A percentile compares a stretch with the other conserved stretches of the same genome.
These are phyloP conservation scores for Aureobasidium vineae DNA, from an alignment of 2,329 filamentous ascomycete species.

Conservation along the genomic window DNA sequence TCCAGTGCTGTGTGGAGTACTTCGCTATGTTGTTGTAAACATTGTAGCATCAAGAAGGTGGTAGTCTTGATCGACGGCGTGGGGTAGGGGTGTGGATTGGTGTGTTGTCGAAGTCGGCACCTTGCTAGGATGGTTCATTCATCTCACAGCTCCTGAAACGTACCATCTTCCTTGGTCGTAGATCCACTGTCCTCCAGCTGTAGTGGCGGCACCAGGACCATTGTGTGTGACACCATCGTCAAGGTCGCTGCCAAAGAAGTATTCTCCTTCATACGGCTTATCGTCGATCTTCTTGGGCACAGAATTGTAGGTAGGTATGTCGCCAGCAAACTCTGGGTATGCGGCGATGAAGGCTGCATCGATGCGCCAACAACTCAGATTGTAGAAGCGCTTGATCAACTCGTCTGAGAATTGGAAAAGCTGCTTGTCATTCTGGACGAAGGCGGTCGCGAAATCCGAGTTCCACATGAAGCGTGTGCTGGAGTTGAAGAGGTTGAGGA, in stretches of 20 bases:
- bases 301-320: conserved; percentile 24
- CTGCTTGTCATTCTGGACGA: conserved; percentile 12
- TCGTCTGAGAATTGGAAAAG: conserved; percentile 25
- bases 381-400: conserved; percentile 18
- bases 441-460: not conserved
- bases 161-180: conserved; percentile 19
- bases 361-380: conserved; percentile 25
- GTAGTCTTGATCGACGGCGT: not conserved
- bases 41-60: not conserved
- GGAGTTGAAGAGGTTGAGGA: conserved; percentile 20
- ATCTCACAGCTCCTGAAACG: conserved; percentile 16
- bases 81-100: not conserved
- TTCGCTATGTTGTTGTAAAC: not conserved
- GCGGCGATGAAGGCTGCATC: conserved; percentile 21
- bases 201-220: not conserved
- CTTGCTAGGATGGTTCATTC: not conserved
- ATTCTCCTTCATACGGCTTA: not conserved
- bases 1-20: not conserved
- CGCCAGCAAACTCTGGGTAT: conserved; percentile 23
- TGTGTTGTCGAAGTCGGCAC: not conserved
- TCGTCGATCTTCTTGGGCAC: conserved; percentile 20
- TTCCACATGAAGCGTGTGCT: conserved; percentile 25
- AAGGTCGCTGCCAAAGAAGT: not conserved
- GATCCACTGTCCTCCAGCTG: conserved; percentile 3
- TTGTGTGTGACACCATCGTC: not conserved